Conservation (phyloP, 2,329 filamentous ascomycete species). For the Diplocarpon rosae region DNA sequence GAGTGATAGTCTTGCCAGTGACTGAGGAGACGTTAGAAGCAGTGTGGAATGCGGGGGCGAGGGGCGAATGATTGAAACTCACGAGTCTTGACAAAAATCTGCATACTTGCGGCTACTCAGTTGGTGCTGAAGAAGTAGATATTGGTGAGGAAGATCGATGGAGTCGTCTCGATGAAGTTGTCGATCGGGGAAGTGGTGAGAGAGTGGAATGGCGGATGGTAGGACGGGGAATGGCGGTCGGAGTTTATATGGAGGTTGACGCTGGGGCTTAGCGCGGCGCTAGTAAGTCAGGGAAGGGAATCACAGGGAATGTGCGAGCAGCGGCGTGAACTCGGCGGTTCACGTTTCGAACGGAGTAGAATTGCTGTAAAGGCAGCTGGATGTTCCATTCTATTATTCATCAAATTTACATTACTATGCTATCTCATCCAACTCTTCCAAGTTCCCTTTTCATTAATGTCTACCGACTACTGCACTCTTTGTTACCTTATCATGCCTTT, state of each 20-base stretch:
- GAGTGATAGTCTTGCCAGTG: constrained; percentile 94
- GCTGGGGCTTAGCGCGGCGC: neutral
- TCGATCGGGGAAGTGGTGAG: neutral
- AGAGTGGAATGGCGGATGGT: constrained; percentile 2
- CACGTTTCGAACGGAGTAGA: too few relatives aligned
- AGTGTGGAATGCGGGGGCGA: constrained; percentile 45
- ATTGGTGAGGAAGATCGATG: constrained; percentile 7
- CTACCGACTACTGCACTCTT: too few relatives aligned
- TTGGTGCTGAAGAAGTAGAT: neutral
- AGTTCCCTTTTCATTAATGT: too few relatives aligned
- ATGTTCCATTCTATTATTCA: too few relatives aligned
- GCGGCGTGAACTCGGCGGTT: too few relatives aligned
- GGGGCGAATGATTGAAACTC: constrained; percentile 35
- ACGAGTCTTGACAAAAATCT: constrained; percentile 98
- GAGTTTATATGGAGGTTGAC: constrained; percentile 1
- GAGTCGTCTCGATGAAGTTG: constrained; percentile 1
- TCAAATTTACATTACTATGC: too few relatives aligned
- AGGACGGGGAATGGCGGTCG: neutral
- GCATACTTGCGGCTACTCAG: constrained; percentile 45
- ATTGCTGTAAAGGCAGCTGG: too few relatives aligned
- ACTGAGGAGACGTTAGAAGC: constrained; percentile 57
- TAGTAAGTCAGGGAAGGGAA: neutral
- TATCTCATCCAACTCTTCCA: too few relatives aligned
- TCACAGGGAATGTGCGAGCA: too few relatives aligned
- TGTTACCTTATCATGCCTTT: too few relatives aligned